Base-by-base conservation (phyloP, 2,329 filamentous ascomycete species). In the Drechmeria coniospora region DNA sequence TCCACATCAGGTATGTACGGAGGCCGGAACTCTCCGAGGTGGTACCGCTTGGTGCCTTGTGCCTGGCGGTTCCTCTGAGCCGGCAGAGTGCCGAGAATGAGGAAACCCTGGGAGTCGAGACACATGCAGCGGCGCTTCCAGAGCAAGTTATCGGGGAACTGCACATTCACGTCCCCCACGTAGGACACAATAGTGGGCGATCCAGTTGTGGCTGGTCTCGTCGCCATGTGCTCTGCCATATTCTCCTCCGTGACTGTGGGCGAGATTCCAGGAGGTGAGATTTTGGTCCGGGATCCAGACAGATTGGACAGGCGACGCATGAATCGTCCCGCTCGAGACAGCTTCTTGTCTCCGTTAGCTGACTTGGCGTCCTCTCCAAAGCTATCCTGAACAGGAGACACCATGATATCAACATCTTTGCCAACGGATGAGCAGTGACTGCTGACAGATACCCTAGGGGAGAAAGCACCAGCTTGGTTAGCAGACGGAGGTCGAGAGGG, bases 121-220 rank as follows among this genome's bases (percentile, higher is more conserved):
- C 78, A 78, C 54, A 94, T 74, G 44, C 78, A 84, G 34, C 90
- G 74, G 30, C 87, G 79, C 59, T 95, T 98, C 90, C 90, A 98
- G 9, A 98, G 65, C 25, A 98, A 64, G 30, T 83, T 92, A 47
- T 95, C 87, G 0, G 90, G 90, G 49, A 98, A 94, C 49, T 98
- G 90, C 8, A 95, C 81, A 43, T 98, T 95, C 36, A 98, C 77
- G 44, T 94, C 82, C 26, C 86, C 83, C 51, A 92, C 68, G 35
- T 78, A 74, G 4, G 81, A 63, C 15, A 76, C 63, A 28, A 74
- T 57, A 26, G 51, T 53, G 0, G 55, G 43, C 13, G 44, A 39
- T 8, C 42, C 46, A 3, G 44, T 52, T 12, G 44, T 49, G 16
- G 38, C 44, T 6, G 48, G 45, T 11, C 45, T 41, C 6, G 34